Evolutionary conservation across 805 yeast species (phyloP), one percentile per base, ranked within the genome.

Genomic region (Candida stauntonica): DNA sequence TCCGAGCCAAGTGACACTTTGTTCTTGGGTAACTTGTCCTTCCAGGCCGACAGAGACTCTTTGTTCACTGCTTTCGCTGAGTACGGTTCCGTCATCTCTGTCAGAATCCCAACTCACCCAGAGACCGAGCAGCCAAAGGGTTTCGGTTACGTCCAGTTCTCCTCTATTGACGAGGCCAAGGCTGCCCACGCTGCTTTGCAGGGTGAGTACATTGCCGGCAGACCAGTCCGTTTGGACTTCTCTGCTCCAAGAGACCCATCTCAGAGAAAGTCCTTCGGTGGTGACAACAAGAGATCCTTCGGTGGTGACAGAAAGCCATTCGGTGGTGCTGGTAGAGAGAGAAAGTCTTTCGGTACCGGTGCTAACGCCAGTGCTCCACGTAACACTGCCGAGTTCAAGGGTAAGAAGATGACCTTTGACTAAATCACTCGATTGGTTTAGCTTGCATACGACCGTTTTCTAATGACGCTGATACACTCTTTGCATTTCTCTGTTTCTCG

Each of bases 101-200:
- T 88, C 54, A 83, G 99, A 73, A 72, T 93, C 52, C 99, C 99
- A 66, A 91, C 98, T 31, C 94, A 93, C 71, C 97, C 96, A 60
- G 98, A 91, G 66, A 89, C 98, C 50, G 95, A 88, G 66, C 96
- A 91, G 72, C 95, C 95, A 66, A 93, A 93, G 79, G 99, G 99
- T 54, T 93, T 93, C 70, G 99, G 98, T 52, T 93, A 93, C 68
- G 96, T 91, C 42, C 98, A 93, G 71, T 91, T 77, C 62, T 72
- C 84, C 32, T 73, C 82, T 42, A 72, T 85, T 49, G 98, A 89
- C 31, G 95, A 86, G 64, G 97, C 99, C 54, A 77, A 81, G 66
- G 76, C 80, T 46, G 98, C 98, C 40, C 68, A 85, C 48, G 87
- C 82, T 49, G 89, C 84, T 41, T 66, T 88, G 67, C 85, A 86